Evolutionary conservation across 2,329 filamentous ascomycete species (phyloP), one percentile per base, ranked within the genome.

Genomic region (Didymella glomerata): DNA sequence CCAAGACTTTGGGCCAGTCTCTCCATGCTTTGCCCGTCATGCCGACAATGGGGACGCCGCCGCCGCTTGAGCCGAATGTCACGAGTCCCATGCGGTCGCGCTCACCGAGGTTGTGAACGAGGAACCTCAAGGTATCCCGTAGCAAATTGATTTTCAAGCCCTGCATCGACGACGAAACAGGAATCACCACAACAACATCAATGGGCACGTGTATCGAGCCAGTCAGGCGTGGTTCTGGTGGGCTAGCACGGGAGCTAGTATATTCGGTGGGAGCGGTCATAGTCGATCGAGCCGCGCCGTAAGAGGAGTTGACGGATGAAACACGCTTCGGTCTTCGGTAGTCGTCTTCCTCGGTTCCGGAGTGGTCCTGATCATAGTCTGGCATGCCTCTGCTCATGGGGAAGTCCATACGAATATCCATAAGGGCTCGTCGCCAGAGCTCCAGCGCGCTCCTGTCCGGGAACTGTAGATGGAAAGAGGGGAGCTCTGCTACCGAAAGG

Each of bases 131-230:
- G 0, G 94, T 90, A 77, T 99, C 95, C 41, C 93, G 89, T 14
- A 99, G 87, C 1, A 99, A 84, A 62, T 94, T 96, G 73, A 98
- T 97, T 81, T 99, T 99, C 61, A 99, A 86, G n/a, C 95, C 95
- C 78, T 98, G 95, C 94, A 98, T 99, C 0, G 95, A 98, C 1
- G 94, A 96, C 0, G 95, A 98, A 6, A 99, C 93, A 0, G 95
- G 95, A 32, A 99, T 93, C 22, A 99, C 95, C 0, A 98, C 92
- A 0, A 99, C 94, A 28, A 99, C 88, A 73, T 99, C 95, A 53
- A 98, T 87, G 1, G 95, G 94, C 16, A 98, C 92, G 74, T 99
- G 95, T 47, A 94, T 76, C 6, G 89, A 85, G 78, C 79, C 55
- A 71, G 78, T 54, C 22, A 81, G 69, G 77, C 72, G 75, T 18